phyloP scores from a whole-genome alignment of 345 rosid species.

The Erucastrum elatum region DNA sequence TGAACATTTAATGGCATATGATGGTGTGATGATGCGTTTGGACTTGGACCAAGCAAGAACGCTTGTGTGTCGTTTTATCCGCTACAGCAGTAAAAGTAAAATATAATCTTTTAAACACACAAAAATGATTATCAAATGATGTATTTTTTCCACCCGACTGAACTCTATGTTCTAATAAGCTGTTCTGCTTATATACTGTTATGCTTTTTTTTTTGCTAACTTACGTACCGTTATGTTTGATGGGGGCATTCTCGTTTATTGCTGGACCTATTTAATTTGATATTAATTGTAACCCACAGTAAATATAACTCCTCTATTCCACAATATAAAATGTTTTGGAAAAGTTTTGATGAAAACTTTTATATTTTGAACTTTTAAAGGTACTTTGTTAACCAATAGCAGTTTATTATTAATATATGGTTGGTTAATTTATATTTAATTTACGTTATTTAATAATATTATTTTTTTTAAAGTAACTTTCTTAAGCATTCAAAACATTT shows the following conservation, averaged over 20 bases:
- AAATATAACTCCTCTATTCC: neutral
- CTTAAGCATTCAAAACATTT: no score
- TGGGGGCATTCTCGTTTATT: slow-evolving; percentile 32
- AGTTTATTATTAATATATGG: no score
- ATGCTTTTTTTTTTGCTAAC: no score
- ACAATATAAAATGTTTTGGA: no score
- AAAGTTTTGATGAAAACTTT: no score
- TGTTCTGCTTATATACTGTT: neutral
- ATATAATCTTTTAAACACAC: neutral
- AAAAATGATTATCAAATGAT: slow-evolving; percentile 34
- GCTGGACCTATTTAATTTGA: neutral
- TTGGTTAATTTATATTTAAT: no score
- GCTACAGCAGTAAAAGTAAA: slow-evolving; percentile 1
- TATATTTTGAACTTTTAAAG: no score
- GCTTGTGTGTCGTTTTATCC: slow-evolving; percentile 21
- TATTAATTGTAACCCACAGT: neutral
- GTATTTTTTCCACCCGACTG: neutral
- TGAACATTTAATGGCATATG: slow-evolving; percentile 27
- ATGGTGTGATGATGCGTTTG: slow-evolving; percentile 21
- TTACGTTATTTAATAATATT: no score
- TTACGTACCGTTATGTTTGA: slow-evolving; percentile 18
- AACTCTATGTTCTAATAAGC: neutral
- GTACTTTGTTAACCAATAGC: no score
- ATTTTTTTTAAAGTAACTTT: no score
- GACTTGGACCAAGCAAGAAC: neutral